phyloP scores from a whole-genome alignment of 306 rosid species.

The Corylus avellana region DNA sequence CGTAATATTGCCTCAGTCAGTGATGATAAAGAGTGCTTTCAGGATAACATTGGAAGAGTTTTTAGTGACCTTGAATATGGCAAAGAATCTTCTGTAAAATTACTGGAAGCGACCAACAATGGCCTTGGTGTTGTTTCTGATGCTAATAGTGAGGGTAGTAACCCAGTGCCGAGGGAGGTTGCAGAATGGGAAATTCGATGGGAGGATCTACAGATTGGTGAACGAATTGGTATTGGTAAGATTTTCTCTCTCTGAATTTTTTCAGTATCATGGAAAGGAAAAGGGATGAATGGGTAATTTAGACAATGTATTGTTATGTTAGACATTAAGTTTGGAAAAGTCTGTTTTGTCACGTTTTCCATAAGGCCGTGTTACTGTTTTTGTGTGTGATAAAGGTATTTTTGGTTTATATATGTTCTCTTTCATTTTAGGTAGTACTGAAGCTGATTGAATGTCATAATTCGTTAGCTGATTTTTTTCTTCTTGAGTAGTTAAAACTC shows the following conservation, averaged over 20 bases:
- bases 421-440: neutral
- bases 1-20: constrained; percentile 21
- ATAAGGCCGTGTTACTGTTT: neutral
- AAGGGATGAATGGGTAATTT: neutral
- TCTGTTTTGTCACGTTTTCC: neutral
- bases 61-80: constrained; percentile 32
- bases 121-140: constrained; percentile 35
- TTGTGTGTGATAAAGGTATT: neutral
- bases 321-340: neutral
- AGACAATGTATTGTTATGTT: neutral
- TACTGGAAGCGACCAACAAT: constrained; percentile 38
- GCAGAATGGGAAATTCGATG: constrained; percentile 92
- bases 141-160: constrained; percentile 45
- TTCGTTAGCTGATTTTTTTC: neutral
- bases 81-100: constrained; percentile 39
- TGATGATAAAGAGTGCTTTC: constrained; percentile 44
- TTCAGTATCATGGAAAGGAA: constrained; percentile 7
- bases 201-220: constrained; percentile 96
- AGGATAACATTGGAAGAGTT: constrained; percentile 36
- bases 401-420: neutral
- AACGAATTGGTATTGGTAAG: constrained; percentile 99
- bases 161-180: constrained; percentile 66
- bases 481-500: neutral
- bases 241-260: constrained; percentile 2
- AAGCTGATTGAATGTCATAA: neutral